These are phyloP conservation scores for Eucalyptus cloeziana DNA, from an alignment of 345 rosid species.

Conservation along the genomic window DNA sequence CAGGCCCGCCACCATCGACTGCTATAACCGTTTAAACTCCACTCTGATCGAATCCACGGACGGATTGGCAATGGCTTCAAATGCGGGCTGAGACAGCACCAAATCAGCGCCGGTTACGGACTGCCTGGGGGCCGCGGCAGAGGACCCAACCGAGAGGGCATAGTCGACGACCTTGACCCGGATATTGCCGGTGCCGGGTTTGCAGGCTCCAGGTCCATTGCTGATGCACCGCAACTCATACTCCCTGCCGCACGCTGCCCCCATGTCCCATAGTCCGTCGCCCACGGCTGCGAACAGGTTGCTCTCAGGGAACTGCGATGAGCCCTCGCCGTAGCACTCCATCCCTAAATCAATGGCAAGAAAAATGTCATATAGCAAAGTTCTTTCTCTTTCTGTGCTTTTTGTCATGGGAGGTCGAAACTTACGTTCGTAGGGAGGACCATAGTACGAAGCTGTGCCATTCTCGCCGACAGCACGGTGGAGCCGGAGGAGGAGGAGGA, in stretches of 20 bases:
- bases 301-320: slow-evolving; percentile 33
- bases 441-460: not conserved
- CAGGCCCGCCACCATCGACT: too few relatives aligned
- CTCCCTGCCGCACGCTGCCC: too few relatives aligned
- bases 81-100: not conserved
- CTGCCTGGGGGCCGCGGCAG: not conserved
- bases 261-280: slow-evolving; percentile 43
- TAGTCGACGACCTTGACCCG: slow-evolving; percentile 35
- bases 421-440: slow-evolving; percentile 38
- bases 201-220: fast-evolving
- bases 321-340: slow-evolving; percentile 15
- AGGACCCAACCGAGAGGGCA: not conserved
- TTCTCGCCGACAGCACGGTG: fast-evolving
- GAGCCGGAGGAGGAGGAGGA: too few relatives aligned
- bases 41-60: too few relatives aligned
- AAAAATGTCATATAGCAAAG: fast-evolving
- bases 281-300: slow-evolving; percentile 53
- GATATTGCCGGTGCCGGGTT: not conserved
- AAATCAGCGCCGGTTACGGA: slow-evolving; percentile 16
- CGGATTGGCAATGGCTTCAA: not conserved
- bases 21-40: fast-evolving
- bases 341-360: slow-evolving; percentile 11
- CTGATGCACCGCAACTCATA: fast-evolving
- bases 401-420: fast-evolving
- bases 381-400: fast-evolving